These are phyloP conservation scores for Solanum aculeatissimum DNA, from an alignment of 305 asterid genomes.

Conservation along the genomic window DNA sequence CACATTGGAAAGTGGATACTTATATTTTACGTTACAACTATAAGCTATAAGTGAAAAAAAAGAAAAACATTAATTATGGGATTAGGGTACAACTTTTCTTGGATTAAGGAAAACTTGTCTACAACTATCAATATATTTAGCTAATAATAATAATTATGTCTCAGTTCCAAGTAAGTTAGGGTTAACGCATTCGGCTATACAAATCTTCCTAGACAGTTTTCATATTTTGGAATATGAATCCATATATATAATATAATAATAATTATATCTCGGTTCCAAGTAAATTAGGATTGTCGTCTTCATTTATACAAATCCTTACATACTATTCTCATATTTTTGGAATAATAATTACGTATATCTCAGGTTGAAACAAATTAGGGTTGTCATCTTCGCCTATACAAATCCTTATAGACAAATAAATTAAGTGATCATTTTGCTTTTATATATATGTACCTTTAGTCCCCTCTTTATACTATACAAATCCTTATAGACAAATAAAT, in stretches of 20 bases:
- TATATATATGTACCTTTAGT: background rate
- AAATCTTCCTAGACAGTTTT: background rate
- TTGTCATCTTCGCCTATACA: no score
- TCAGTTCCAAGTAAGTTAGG: background rate
- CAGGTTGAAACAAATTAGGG: no score
- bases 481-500: no score
- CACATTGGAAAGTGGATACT: background rate
- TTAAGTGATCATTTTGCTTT: background rate
- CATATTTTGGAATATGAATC: background rate
- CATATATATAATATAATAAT: no score
- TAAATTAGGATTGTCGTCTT: no score
- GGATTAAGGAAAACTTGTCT: slow-evolving; percentile 2
- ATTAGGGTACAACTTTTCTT: slow-evolving; percentile 7
- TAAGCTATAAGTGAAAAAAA: background rate
- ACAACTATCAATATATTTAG: background rate
- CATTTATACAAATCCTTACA: no score
- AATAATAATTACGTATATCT: no score
- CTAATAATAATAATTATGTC: background rate
- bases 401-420: no score
- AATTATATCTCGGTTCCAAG: no score
- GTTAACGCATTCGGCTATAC: background rate
- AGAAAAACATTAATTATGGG: background rate
- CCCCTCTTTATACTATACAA: no score
- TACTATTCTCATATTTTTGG: no score
- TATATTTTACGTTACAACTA: slow-evolving; percentile 4